Conservation (phyloP, 1,284 basidiomycete genomes). For the Heterobasidion occidentale region DNA sequence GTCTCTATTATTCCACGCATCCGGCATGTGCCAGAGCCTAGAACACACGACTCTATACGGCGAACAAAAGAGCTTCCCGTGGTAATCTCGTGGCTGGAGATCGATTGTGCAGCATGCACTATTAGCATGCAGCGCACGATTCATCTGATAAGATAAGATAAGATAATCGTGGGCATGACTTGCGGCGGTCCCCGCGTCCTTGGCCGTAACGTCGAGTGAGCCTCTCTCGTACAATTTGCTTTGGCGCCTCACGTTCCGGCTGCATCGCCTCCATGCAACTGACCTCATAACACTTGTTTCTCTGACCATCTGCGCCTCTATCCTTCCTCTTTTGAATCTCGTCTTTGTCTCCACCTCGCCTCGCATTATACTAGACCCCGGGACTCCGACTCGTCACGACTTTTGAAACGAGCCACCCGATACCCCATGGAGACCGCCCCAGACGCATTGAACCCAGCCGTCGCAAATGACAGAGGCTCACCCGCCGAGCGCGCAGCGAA, state of each 20-base stretch:
- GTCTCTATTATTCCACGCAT: background rate
- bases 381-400: no score
- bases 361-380: no score
- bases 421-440: constrained; percentile 21
- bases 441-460: constrained; percentile 14
- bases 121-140: no score
- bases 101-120: no score
- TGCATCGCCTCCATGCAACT: background rate
- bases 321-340: background rate
- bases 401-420: background rate
- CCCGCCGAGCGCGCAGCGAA: constrained; percentile 34
- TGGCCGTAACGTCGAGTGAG: no score
- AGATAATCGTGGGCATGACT: no score
- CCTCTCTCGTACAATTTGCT: background rate
- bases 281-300: background rate
- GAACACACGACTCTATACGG: background rate
- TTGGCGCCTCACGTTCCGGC: background rate
- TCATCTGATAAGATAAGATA: background rate
- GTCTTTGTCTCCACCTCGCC: no score
- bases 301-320: background rate
- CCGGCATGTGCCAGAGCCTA: background rate
- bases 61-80: background rate
- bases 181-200: no score
- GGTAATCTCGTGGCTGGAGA: no score
- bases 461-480: constrained; percentile 11